Percentiles rank a stretch among this genome's conserved stretches.
Conservation (phyloP, 148 eudicot genomes). For the Fagopyrum homotropicum region DNA sequence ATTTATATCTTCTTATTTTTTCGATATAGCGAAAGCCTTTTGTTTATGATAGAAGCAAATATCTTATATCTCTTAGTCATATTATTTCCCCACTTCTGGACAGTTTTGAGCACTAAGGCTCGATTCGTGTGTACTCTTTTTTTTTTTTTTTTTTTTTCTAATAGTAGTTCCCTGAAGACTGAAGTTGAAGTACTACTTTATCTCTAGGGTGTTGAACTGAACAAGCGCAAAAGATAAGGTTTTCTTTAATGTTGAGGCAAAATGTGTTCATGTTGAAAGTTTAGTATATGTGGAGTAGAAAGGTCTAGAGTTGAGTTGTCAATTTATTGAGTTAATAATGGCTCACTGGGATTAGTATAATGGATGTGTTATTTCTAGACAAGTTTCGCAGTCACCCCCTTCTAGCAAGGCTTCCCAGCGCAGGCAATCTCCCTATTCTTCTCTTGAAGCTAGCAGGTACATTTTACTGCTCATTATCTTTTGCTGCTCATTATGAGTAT, state of each 20-base stretch:
- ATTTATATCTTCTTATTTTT: background rate
- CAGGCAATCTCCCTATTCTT: conserved; percentile 97
- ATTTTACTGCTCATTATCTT: conserved; percentile 16
- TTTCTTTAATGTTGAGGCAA: background rate
- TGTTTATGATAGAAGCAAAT: background rate
- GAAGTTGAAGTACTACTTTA: background rate
- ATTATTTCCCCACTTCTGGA: background rate
- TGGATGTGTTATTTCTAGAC: conserved; percentile 83
- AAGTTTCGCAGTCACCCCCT: conserved; percentile 95
- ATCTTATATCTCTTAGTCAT: background rate
- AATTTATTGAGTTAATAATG: conserved; percentile 22
- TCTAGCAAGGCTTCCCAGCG: conserved; percentile 95
- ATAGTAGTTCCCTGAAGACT: background rate
- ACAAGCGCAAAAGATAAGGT: background rate
- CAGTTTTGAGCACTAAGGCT: background rate
- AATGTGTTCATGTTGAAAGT: background rate
- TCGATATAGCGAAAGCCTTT: background rate
- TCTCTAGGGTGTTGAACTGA: background rate
- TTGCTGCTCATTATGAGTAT: conserved; percentile 18
- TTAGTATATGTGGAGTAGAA: conserved; percentile 21
- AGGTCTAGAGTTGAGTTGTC: conserved; percentile 30
- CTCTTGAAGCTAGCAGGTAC: conserved; percentile 82
- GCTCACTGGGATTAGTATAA: conserved; percentile 72
- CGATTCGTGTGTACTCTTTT: background rate
- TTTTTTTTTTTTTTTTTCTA: too few relatives aligned